Conservation (phyloP, 345 rosid genomes). For the Trapa bicornis region DNA sequence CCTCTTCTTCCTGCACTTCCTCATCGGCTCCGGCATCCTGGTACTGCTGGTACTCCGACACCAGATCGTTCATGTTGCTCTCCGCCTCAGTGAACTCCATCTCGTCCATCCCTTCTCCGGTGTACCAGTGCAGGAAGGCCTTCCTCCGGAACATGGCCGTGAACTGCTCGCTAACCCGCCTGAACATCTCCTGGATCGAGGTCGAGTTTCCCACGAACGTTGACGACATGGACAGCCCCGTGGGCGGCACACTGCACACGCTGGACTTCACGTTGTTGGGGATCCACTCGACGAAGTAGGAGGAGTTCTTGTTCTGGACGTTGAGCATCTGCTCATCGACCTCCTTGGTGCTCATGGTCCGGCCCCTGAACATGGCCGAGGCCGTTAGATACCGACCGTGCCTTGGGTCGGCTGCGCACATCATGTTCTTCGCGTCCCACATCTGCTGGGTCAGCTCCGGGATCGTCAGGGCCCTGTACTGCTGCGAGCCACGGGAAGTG, state of each 20-base stretch:
- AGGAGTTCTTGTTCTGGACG: conserved; percentile 88
- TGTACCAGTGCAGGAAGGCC: conserved; percentile 74
- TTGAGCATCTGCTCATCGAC: conserved; percentile 89
- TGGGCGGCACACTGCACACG: conserved; percentile 68
- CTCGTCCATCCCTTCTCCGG: conserved; percentile 94
- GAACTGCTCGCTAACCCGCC: conserved; percentile 48
- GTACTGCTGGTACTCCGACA: conserved; percentile 80
- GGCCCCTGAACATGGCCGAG: conserved; percentile 76
- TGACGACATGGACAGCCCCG: conserved; percentile 63
- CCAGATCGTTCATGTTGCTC: conserved; percentile 87
- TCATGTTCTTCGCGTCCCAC: conserved; percentile 83
- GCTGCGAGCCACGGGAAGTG: conserved; percentile 68
- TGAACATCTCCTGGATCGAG: conserved; percentile 53
- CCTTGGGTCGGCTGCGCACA: conserved; percentile 85
- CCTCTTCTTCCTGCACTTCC: conserved; percentile 26
- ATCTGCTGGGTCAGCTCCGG: conserved; percentile 79
- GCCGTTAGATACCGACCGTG: conserved; percentile 82
- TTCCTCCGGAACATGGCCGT: conserved; percentile 51
- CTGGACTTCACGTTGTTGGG: conserved; percentile 68
- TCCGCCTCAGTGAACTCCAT: conserved; percentile 95
- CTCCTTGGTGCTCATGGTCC: conserved; percentile 81
- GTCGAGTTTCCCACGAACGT: conserved; percentile 71
- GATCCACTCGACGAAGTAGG: conserved; percentile 70
- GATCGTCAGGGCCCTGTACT: conserved; percentile 69
- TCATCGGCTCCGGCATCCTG: conserved; percentile 65